These are phyloP conservation scores for Cyclotella kingstonii DNA, from an alignment of 108 stramenopile species.

Conservation along the genomic window DNA sequence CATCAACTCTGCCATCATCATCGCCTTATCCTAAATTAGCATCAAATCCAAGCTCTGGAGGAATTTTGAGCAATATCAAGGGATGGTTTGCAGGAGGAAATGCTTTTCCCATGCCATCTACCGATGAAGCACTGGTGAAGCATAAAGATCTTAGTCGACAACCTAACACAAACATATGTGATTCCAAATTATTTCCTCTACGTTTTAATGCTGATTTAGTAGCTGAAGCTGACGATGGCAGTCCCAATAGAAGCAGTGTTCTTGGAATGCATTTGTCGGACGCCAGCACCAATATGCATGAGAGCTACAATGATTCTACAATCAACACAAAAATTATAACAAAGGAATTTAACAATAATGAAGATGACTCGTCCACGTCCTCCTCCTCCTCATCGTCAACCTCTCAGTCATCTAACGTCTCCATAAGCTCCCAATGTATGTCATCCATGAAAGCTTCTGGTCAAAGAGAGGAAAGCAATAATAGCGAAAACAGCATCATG, in stretches of 20 bases:
- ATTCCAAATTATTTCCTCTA: no score
- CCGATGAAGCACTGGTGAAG: background rate
- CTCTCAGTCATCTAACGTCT: background rate
- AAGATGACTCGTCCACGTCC: background rate
- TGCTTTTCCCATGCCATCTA: constrained; percentile 2
- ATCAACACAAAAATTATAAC: background rate
- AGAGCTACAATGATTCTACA: no score
- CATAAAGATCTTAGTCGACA: constrained; percentile 6
- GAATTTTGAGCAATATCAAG: constrained; percentile 31
- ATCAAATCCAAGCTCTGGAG: constrained; percentile 1
- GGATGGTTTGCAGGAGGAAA: constrained; percentile 39
- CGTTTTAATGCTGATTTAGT: no score
- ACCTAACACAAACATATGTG: background rate
- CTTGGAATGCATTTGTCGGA: no score
- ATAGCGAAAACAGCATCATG: background rate
- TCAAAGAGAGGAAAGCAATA: background rate
- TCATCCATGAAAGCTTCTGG: no score
- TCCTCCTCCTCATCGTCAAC: background rate
- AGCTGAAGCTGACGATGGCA: no score
- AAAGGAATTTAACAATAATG: background rate
- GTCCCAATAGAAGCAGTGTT: no score
- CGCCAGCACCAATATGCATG: no score
- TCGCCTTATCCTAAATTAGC: background rate
- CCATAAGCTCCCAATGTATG: background rate
- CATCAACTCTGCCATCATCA: no score